Evolutionary conservation across 2,329 filamentous ascomycete species (phyloP).

Genomic region (Colletotrichum ledebouriae): DNA sequence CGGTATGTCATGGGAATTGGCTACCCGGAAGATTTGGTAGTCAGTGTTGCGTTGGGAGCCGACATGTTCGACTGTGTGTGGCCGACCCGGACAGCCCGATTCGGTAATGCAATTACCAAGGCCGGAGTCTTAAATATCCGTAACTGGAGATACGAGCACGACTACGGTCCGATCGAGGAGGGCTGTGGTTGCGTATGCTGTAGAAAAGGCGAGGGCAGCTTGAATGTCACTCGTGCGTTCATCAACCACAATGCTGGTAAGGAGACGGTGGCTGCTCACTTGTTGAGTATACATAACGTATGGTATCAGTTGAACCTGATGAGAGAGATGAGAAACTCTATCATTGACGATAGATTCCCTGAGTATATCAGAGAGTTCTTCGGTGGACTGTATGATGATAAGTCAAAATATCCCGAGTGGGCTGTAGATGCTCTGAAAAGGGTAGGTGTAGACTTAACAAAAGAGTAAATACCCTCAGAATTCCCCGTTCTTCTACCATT

Average conservation of each 20-base stretch:
- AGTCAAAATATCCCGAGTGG: slow-evolving; percentile 83
- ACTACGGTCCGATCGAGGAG: slow-evolving; percentile 87
- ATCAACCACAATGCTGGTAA: slow-evolving; percentile 93
- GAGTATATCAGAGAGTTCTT: slow-evolving; percentile 86
- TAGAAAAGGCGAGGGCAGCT: slow-evolving; percentile 73
- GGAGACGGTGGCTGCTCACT: slow-evolving; percentile 89
- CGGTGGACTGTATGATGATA: slow-evolving; percentile 72
- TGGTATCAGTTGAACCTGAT: slow-evolving; percentile 92
- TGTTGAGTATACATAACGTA: slow-evolving; percentile 95
- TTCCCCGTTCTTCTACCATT: too few relatives aligned
- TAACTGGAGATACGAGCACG: slow-evolving; percentile 79
- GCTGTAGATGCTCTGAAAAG: slow-evolving; percentile 81
- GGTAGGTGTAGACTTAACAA: slow-evolving; percentile 83
- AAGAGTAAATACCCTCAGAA: slow-evolving; percentile 43
- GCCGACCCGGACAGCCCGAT: slow-evolving; percentile 95
- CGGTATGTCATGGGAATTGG: slow-evolving; percentile 99
- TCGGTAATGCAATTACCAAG: slow-evolving; percentile 92
- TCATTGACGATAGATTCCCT: slow-evolving; percentile 85
- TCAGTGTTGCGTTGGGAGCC: slow-evolving; percentile 92
- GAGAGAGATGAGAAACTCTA: slow-evolving; percentile 79
- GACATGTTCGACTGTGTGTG: slow-evolving; percentile 99
- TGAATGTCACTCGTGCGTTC: slow-evolving; percentile 89
- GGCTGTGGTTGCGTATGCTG: slow-evolving; percentile 88
- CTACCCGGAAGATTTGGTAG: slow-evolving; percentile 95
- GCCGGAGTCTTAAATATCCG: slow-evolving; percentile 87